phyloP scores from a whole-genome alignment of 371 early-diverging fungal species.

The Mortierella sp. region DNA sequence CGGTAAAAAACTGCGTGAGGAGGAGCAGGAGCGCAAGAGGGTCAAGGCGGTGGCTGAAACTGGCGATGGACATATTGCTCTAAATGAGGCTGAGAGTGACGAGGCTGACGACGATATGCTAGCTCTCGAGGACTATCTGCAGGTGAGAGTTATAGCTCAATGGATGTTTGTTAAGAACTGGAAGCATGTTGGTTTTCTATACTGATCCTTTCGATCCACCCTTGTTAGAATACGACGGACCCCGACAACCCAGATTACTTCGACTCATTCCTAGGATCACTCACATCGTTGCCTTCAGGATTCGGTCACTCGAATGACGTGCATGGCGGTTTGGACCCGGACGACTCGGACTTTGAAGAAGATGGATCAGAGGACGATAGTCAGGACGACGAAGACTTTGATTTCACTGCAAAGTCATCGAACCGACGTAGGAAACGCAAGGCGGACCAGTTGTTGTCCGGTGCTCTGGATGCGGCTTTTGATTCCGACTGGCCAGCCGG shows the following conservation, averaged over 20 bases:
- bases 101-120: constrained; percentile 25
- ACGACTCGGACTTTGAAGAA: constrained; percentile 34
- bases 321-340: constrained; percentile 23
- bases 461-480: constrained; percentile 16
- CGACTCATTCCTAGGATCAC: constrained; percentile 18
- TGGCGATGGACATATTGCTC: constrained; percentile 15
- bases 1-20: constrained; percentile 24
- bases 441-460: constrained; percentile 16
- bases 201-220: background rate
- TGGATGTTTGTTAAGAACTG: no score
- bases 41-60: constrained; percentile 11
- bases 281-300: constrained; percentile 7
- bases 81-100: constrained; percentile 17
- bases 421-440: constrained; percentile 7
- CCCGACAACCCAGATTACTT: constrained; percentile 25
- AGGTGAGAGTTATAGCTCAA: constrained; percentile 15
- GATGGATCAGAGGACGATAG: constrained; percentile 24
- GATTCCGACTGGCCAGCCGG: constrained; percentile 12
- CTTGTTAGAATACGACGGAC: constrained; percentile 31
- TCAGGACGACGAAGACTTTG: constrained; percentile 33
- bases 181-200: background rate
- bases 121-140: constrained; percentile 34
- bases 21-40: constrained; percentile 11
- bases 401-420: constrained; percentile 14
- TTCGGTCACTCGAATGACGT: constrained; percentile 32